Base-by-base conservation (phyloP, 2,329 filamentous ascomycete species). In the Ramularia collo-cygni region DNA sequence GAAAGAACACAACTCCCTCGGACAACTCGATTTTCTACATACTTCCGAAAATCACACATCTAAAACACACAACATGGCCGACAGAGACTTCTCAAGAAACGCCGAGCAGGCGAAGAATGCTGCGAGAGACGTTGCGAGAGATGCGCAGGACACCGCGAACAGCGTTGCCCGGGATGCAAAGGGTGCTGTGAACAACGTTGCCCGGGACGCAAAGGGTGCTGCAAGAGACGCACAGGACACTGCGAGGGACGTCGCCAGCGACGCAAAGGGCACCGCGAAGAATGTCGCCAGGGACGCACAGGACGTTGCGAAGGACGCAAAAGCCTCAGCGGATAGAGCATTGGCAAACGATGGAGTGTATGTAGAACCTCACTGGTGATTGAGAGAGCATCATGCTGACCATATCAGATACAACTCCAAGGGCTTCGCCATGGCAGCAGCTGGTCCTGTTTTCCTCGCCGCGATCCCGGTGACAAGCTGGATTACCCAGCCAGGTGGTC, bases 271-370 rank as follows among this genome's bases (percentile, higher is more conserved):
- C 10, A 24, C 15, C 10, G 41, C 40, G 12, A 30, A 30, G 16
- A 34, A 44, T 3, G 17, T 36, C 12, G 33, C 29, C 24, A 31
- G 44, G 18, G 35, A 51, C 21, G 40, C 33, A 12, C 45, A 48
- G 39, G 35, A 49, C 14, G 42, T 36, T 28, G 35, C 24, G 10
- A 13, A 12, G 8, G 24, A 34, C 14, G 18, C 38, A 40, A 36
- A 35, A 24, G 38, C 24, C 31, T 15, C 15, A 40, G 28, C 18
- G 45, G 21, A 15, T 40, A 19, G 44, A 4, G 31, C 31, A 8
- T 43, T 58, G 13, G 32, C 42, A 18, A 43, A 56, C 6, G 55
- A 58, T 50, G 55, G 55, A 37, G 55, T 58, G 52, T 54, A 46
- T 40, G 52, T 42, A 15, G 18, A 24, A 17, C 17, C 31, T 10